Percentiles rank a stretch among this genome's conserved stretches.
phyloP scores from a whole-genome alignment of 1,284 basidiomycete genomes.

The Mycena citricolor region DNA sequence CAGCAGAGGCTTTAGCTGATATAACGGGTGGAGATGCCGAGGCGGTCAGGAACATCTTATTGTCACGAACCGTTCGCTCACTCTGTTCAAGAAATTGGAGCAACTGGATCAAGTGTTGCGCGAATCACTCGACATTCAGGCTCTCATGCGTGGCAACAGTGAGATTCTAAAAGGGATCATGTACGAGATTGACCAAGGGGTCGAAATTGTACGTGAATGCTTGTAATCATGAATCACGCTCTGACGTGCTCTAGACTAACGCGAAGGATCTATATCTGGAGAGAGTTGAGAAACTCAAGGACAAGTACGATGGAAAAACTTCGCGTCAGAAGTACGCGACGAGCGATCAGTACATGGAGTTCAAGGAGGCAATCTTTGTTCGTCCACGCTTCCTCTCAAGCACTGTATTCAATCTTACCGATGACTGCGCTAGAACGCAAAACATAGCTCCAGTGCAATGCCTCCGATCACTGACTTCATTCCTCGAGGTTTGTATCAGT shows the following conservation, averaged over 20 bases:
- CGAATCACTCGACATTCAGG: slow-evolving; percentile 62
- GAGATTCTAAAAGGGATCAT: slow-evolving; percentile 54
- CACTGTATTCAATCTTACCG: slow-evolving; percentile 8
- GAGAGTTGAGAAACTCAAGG: slow-evolving; percentile 40
- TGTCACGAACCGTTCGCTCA: not conserved
- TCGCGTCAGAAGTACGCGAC: slow-evolving; percentile 75
- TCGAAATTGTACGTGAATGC: slow-evolving; percentile 53
- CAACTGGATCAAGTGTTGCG: slow-evolving; percentile 66
- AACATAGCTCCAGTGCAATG: slow-evolving; percentile 65
- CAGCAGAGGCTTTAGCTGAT: slow-evolving; percentile 63
- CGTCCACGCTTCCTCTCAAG: slow-evolving; percentile 25
- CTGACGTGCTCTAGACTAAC: slow-evolving; percentile 30
- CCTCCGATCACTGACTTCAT: slow-evolving; percentile 78
- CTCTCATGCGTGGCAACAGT: slow-evolving; percentile 57
- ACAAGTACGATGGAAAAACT: slow-evolving; percentile 56
- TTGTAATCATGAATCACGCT: too few relatives aligned
- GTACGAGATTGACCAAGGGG: slow-evolving; percentile 51
- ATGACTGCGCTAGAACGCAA: slow-evolving; percentile 65
- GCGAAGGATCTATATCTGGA: slow-evolving; percentile 35
- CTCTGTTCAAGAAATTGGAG: slow-evolving; percentile 44
- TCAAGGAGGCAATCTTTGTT: slow-evolving; percentile 71
- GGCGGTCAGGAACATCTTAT: slow-evolving; percentile 41
- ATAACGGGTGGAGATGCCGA: slow-evolving; percentile 51
- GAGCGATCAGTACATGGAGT: slow-evolving; percentile 57
- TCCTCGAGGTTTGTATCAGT: slow-evolving; percentile 51